Base-by-base conservation (phyloP, 257 asterid genomes). In the Jacaranda copaia region DNA sequence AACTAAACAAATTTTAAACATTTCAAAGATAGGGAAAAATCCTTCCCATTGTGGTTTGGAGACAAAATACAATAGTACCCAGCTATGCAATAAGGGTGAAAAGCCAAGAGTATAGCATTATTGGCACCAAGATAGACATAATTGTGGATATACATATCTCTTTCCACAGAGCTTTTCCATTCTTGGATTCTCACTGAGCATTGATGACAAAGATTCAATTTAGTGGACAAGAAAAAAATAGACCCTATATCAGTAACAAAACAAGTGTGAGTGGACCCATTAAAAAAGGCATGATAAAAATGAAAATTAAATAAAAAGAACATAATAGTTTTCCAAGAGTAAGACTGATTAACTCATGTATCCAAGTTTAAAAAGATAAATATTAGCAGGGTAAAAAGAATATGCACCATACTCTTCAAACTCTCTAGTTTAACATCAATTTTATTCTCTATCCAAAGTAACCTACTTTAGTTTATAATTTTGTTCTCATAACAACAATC, bases 81-180 rank as follows among this genome's bases (percentile, higher is more conserved):
- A 36, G 65, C 4, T 60, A 74, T 36, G 42, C 51, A 35, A 36
- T 16, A 36, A 59, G 73, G 59, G 35, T 12, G 8, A 25, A 57
- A 5, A 16, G 5, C 18, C 12, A 36, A 46, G 61, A 35, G 3
- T 19, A 45, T 73, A 58, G 11, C 8, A 56, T 10, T 70, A 52
- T 43, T 42, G 35, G 6, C 51, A 72, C 5, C 35, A 57, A 76
- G 77, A 76, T 43, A 73, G 39, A 18, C 60, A 60, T 39, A 53
- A 68, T 55, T n/a, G 9, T 63, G 70, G 71, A 83, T 76, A 62
- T 63, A 80, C 97, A 70, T 93, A 93, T 98, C 96, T 95, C 98
- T 84, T 92, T 84, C 98, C 98, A 89, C 6, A 97, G 97, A 78
- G 98, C 86, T 85, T 82, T 88, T 7, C 99, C 98, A 12, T 87